Evolutionary conservation across 2,329 filamentous ascomycete species (phyloP), one percentile per base, ranked within the genome.

Genomic region (Neopestalotiopsis rosae): DNA sequence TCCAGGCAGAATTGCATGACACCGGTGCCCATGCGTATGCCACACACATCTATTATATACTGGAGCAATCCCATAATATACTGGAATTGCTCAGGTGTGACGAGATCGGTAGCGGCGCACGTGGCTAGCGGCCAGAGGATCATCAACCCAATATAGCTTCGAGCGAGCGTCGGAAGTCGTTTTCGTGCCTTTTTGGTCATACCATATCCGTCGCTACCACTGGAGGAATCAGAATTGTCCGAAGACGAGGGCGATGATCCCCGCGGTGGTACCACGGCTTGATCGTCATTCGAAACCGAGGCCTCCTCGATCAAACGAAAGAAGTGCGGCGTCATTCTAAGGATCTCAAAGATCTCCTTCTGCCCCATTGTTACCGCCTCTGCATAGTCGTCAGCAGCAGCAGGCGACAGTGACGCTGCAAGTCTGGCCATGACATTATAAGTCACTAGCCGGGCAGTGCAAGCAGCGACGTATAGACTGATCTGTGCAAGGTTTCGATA

Each of bases 351-450:
- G 10, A 64, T 61, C 32, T 68, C 66, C 24, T 56, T 68, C 30
- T 59, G 32, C 7, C 59, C 66, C 28, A 63, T 68, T 4, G 45
- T 14, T 1, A 63, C n/a, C 20, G 66, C 66, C 17, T 63, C 66
- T 9, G 12, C 28, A 59, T 68, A 68, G 14, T 64, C 66, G 12
- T 56, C 24, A 12, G 66, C 24, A 9, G 30, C 66, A n/a, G n/a
- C n/a, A 20, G 5, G 38, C 12, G 40, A 42, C 7, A 68, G 28
- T 17, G 42, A 24, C 6, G 56, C 59, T 61, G 66, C 66, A 10
- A 61, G 52, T 30, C 66, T 38, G n/a, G 66, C 66, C 66, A 68
- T 68, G n/a, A 64, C 45, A 32, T 68, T 68, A 38, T 45, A 57
- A 4, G 45, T 68, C 6, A 68, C 42, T 14, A 68, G 42, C 59